These are phyloP conservation scores for Mycena floridula DNA, from an alignment of 768 basidiomycete species.

Conservation along the genomic window DNA sequence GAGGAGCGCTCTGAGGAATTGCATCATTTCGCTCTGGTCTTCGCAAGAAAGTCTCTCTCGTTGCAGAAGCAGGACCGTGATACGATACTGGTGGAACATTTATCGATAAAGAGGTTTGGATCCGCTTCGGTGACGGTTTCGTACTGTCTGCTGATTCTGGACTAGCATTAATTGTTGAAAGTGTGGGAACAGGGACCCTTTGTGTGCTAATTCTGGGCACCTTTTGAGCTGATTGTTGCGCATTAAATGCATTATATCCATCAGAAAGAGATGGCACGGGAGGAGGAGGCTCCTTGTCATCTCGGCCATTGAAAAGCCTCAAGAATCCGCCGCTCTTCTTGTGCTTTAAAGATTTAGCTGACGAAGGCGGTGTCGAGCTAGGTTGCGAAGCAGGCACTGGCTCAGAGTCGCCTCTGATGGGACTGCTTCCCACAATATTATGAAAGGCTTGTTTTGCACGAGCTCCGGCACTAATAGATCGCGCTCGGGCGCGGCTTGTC, in stretches of 20 bases:
- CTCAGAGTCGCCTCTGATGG: slow-evolving; percentile 40
- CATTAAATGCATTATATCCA: slow-evolving; percentile 23
- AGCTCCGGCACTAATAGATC: slow-evolving; percentile 57
- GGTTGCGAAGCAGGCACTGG: slow-evolving; percentile 14
- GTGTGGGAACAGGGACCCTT: slow-evolving; percentile 36
- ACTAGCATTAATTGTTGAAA: slow-evolving; percentile 29
- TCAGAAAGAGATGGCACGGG: slow-evolving; percentile 51
- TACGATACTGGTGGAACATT: slow-evolving; percentile 21
- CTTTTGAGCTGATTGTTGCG: slow-evolving; percentile 13
- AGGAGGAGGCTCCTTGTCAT: slow-evolving; percentile 39
- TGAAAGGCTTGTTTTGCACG: slow-evolving; percentile 45
- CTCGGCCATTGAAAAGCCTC: slow-evolving; percentile 64
- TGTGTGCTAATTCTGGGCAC: slow-evolving; percentile 23
- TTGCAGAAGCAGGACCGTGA: slow-evolving; percentile 16
- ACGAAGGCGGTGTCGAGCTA: slow-evolving; percentile 13
- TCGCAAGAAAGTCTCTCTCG: slow-evolving; percentile 16
- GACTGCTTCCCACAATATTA: slow-evolving; percentile 29
- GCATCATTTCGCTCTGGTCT: slow-evolving; percentile 9
- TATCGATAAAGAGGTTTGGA: slow-evolving; percentile 37
- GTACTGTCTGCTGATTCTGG: slow-evolving; percentile 4
- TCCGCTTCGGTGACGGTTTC: slow-evolving; percentile 23
- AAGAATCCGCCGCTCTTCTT: slow-evolving; percentile 83
- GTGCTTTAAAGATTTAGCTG: slow-evolving; percentile 53
- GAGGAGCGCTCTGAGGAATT: slow-evolving; percentile 58
- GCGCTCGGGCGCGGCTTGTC: slow-evolving; percentile 34